phyloP scores from a whole-genome alignment of 129 eudicot species.

The Cynara cardunculus region DNA sequence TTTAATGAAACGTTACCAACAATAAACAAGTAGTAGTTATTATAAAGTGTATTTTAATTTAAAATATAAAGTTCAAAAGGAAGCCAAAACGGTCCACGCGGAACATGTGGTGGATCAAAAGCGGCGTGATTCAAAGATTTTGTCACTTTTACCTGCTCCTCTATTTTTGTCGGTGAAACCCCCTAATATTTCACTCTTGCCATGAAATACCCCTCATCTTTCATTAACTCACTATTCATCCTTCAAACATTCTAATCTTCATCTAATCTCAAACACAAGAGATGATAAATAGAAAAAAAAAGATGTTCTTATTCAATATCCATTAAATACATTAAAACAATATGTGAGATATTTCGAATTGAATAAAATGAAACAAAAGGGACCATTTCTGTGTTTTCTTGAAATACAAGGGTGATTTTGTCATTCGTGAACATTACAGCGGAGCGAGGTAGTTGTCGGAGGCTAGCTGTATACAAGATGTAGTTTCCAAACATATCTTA shows the following conservation, averaged over 20 bases:
- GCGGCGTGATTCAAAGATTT: conserved; percentile 33
- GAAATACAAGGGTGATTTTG: not conserved
- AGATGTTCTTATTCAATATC: not conserved
- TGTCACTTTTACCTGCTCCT: conserved; percentile 25
- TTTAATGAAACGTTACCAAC: not conserved
- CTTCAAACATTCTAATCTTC: not conserved
- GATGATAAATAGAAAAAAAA: not conserved
- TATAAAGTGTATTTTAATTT: not conserved
- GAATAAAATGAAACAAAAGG: not conserved
- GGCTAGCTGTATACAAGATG: conserved; percentile 4
- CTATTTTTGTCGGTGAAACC: conserved; percentile 19
- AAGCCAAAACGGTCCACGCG: conserved; percentile 25
- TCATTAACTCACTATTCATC: not conserved
- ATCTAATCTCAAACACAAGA: not conserved
- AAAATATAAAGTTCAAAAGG: not conserved
- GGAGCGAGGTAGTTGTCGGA: conserved; percentile 22
- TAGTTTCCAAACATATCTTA: not conserved
- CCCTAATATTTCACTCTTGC: not conserved
- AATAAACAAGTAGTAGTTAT: not conserved
- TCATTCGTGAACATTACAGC: conserved; percentile 22
- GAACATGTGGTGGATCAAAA: conserved; percentile 31
- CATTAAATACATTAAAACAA: not conserved
- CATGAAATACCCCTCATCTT: not conserved
- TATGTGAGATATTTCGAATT: not conserved
- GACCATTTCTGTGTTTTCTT: not conserved